Percentiles rank a stretch among this genome's conserved stretches.
These are phyloP conservation scores for Physcomitrium patens DNA, from an alignment of 225 moss, liverwort and hornwort genomes.

Conservation along the genomic window DNA sequence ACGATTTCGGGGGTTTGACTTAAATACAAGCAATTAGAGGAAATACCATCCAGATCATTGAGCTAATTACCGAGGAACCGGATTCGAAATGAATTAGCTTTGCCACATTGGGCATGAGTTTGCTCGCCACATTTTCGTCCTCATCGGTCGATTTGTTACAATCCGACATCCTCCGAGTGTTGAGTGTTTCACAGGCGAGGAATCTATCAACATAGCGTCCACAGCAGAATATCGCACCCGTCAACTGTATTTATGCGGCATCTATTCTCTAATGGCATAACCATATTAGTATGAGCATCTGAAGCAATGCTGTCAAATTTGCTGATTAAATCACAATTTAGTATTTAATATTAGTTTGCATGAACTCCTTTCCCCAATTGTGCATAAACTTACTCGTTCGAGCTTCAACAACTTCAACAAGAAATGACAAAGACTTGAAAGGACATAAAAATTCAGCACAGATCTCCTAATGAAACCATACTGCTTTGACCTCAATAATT, in stretches of 20 bases:
- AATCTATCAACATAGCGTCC: background rate
- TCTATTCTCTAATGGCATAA: no score
- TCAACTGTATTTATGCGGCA: background rate
- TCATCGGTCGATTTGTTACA: constrained; percentile 22
- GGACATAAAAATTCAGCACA: no score
- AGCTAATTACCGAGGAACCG: constrained; percentile 34
- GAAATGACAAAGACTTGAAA: no score
- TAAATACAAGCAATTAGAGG: constrained; percentile 5
- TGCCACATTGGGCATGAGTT: constrained; percentile 46
- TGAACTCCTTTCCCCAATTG: no score
- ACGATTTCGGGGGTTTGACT: background rate
- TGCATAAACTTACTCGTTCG: no score
- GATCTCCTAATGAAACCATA: no score
- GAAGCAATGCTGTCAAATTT: no score
- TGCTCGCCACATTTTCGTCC: constrained; percentile 26
- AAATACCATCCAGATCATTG: background rate
- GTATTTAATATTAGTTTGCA: no score
- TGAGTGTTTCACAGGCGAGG: background rate
- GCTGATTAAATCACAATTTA: no score
- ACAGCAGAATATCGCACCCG: background rate
- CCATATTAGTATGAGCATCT: no score
- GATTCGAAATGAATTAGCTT: constrained; percentile 41
- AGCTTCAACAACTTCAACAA: no score
- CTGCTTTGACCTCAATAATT: no score
- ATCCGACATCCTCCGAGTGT: constrained; percentile 31